phyloP scores from a whole-genome alignment of 441 rosid species.

The Francoa sonchifolia region DNA sequence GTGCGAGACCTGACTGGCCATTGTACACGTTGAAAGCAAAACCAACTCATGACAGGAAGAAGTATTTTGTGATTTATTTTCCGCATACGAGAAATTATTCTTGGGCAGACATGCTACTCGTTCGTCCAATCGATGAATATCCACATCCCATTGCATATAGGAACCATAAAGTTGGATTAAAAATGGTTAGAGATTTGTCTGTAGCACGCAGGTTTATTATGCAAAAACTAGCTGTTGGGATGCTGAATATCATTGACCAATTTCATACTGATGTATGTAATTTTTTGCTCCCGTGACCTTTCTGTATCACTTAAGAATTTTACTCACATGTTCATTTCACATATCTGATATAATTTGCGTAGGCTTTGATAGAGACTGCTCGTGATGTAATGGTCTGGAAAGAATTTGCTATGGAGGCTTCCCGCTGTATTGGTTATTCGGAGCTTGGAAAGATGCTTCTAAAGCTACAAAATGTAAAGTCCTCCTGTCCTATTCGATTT shows the following conservation, averaged over 20 bases:
- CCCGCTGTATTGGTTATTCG: constrained; percentile 60
- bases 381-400: constrained; percentile 76
- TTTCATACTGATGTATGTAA: constrained; percentile 59
- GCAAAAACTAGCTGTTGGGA: constrained; percentile 76
- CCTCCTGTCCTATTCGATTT: constrained; percentile 6
- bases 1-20: constrained; percentile 93
- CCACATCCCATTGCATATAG: constrained; percentile 87
- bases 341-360: constrained; percentile 17
- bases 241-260: constrained; percentile 83
- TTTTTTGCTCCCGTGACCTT: constrained; percentile 1
- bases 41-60: constrained; percentile 88
- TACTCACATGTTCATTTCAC: constrained; percentile 5
- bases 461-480: constrained; percentile 78
- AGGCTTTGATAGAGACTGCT: constrained; percentile 75
- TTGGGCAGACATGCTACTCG: constrained; percentile 95
- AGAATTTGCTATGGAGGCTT: constrained; percentile 80
- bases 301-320: constrained; percentile 5
- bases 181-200: constrained; percentile 76
- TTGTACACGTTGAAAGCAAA: constrained; percentile 79
- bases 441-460: constrained; percentile 86
- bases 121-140: constrained; percentile 54
- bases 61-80: constrained; percentile 79
- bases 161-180: constrained; percentile 61
- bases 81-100: constrained; percentile 94
- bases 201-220: constrained; percentile 73